Conservation (phyloP, 169 alveolate species). For the Haemoproteus tartakovskyi region DNA sequence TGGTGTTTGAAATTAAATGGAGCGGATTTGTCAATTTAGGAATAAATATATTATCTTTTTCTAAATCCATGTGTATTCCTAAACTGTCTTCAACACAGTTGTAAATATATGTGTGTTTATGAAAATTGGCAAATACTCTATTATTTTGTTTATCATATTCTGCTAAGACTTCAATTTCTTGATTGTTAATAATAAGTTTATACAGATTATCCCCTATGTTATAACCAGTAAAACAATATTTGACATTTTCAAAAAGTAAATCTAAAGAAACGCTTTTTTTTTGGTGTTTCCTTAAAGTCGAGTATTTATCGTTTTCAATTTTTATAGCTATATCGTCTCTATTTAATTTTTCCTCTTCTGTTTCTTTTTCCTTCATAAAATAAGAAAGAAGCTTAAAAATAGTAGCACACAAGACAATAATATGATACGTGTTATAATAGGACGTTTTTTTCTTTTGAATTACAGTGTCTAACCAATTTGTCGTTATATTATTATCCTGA, state of each 20-base stretch:
- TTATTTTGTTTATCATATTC: conserved; percentile 46
- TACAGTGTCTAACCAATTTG: conserved; percentile 57
- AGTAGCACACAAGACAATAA: conserved; percentile 50
- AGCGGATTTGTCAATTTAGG: conserved; percentile 46
- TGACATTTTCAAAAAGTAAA: conserved; percentile 33
- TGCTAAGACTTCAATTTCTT: conserved; percentile 44
- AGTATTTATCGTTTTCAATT: not conserved
- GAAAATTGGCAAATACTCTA: conserved; percentile 31
- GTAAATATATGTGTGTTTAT: conserved; percentile 46
- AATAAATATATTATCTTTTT: conserved; percentile 40
- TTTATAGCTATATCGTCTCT: conserved; percentile 53
- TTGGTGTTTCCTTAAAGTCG: not conserved
- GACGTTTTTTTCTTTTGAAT: conserved; percentile 28
- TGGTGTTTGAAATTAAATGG: conserved; percentile 60
- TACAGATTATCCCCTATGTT: conserved; percentile 59
- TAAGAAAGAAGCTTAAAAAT: conserved; percentile 25
- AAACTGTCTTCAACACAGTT: conserved; percentile 43
- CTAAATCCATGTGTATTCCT: conserved; percentile 54
- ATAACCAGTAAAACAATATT: conserved; percentile 24
- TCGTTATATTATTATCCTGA: conserved; percentile 63
- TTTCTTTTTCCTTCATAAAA: conserved; percentile 42
- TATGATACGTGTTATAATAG: conserved; percentile 29
- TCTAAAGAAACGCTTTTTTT: conserved; percentile 21
- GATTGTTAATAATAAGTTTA: conserved; percentile 27
- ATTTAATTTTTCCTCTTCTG: conserved; percentile 10